Percentiles rank a stretch among this genome's conserved stretches.
These are phyloP conservation scores for Thozetella sp. DNA, from an alignment of 495 filamentous ascomycete genomes.

Conservation along the genomic window DNA sequence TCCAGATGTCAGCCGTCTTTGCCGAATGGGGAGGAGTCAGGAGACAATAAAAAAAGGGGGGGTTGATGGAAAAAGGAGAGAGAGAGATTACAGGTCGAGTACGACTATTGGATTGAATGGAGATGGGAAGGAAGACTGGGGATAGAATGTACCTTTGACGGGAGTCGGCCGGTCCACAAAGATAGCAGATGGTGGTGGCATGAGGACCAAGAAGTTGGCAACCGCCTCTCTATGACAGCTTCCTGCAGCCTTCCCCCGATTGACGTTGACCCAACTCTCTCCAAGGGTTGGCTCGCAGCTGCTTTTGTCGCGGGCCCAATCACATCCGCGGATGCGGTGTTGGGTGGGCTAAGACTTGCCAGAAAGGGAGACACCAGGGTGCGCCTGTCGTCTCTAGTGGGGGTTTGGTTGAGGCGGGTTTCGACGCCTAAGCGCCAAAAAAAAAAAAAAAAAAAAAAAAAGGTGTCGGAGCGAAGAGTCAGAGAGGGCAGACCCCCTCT, in stretches of 20 bases:
- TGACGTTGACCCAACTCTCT: conserved; percentile 1
- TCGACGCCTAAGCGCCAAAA: too few species aligned
- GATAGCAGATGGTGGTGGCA: background rate
- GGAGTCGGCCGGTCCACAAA: background rate
- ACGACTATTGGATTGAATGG: too few species aligned
- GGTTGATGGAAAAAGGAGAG: background rate
- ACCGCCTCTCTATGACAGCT: background rate
- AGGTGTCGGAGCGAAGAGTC: background rate
- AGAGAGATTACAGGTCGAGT: background rate
- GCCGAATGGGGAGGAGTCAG: background rate
- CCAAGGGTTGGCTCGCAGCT: background rate
- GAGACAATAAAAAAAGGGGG: background rate
- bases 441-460: too few species aligned
- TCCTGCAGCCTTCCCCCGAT: background rate
- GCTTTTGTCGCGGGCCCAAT: background rate
- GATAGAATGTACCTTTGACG: conserved; percentile 1
- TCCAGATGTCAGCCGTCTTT: background rate
- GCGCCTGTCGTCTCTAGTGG: background rate
- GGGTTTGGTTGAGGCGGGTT: background rate
- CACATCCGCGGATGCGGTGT: background rate
- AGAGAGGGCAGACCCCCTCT: background rate
- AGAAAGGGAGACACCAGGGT: background rate
- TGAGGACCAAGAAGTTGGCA: conserved; percentile 1
- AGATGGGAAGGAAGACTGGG: background rate
- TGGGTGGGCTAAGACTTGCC: background rate